Percentiles rank a stretch among this genome's conserved stretches.
Evolutionary conservation across 805 yeast species (phyloP).

Genomic region (Cyberlindnera veronae): DNA sequence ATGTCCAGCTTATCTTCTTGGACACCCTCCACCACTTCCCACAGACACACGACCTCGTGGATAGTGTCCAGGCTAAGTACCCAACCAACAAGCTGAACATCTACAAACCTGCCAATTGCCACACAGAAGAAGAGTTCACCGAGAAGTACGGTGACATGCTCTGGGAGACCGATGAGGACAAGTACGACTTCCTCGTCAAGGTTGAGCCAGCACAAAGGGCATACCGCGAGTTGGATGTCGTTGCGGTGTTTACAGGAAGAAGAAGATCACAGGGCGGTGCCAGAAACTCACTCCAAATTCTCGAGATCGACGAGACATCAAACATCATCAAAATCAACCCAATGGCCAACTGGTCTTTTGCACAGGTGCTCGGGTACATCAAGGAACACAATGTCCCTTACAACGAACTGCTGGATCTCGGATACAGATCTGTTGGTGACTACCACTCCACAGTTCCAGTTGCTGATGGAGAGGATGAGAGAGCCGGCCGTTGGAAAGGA

Average conservation of each 20-base stretch:
- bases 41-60: conserved; percentile 80
- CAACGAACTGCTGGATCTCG: conserved; percentile 77
- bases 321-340: conserved; percentile 87
- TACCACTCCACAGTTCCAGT: conserved; percentile 94
- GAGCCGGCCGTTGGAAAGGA: conserved; percentile 98
- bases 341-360: conserved; percentile 76
- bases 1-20: conserved; percentile 75
- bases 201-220: conserved; percentile 93
- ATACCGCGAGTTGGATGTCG: conserved; percentile 65
- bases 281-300: conserved; percentile 63
- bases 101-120: conserved; percentile 59
- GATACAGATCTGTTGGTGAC: conserved; percentile 91
- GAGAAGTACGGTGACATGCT: conserved; percentile 66
- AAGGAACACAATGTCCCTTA: conserved; percentile 74
- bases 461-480: conserved; percentile 87
- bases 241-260: conserved; percentile 89
- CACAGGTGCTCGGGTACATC: conserved; percentile 66
- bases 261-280: conserved; percentile 88
- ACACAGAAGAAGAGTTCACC: conserved; percentile 60
- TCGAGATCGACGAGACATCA: conserved; percentile 70
- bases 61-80: conserved; percentile 54
- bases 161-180: conserved; percentile 80
- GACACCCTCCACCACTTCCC: conserved; percentile 94
- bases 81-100: conserved; percentile 53
- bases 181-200: conserved; percentile 82